phyloP scores from a whole-genome alignment of 2,329 filamentous ascomycete species.

The Exophiala oligosperma region DNA sequence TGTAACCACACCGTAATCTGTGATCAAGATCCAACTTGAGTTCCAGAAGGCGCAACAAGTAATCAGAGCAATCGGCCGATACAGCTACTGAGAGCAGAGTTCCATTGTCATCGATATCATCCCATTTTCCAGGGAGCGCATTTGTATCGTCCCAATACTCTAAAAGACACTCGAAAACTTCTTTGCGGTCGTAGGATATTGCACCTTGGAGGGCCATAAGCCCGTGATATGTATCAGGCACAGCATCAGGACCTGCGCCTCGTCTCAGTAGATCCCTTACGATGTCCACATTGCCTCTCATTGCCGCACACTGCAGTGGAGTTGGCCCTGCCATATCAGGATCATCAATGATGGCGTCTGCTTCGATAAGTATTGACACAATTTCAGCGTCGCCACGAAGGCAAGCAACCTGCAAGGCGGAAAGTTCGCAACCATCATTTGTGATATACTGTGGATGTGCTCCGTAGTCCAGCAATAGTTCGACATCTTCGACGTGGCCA shows the following conservation, averaged over 20 bases:
- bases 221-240: constrained; percentile 10
- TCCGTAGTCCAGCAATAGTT: neutral
- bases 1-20: neutral
- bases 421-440: neutral
- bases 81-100: constrained; percentile 7
- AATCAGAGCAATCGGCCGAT: neutral
- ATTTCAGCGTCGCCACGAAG: constrained; percentile 13
- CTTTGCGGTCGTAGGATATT: constrained; percentile 17
- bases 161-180: constrained; percentile 16
- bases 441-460: neutral
- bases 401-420: constrained; percentile 19
- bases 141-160: neutral
- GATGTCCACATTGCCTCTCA: constrained; percentile 21
- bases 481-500: neutral
- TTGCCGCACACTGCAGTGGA: constrained; percentile 28
- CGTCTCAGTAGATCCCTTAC: constrained; percentile 16
- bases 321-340: neutral
- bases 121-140: neutral
- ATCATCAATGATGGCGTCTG: constrained; percentile 19
- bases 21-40: neutral
- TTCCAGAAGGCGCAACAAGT: neutral
- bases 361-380: constrained; percentile 20
- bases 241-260: constrained; percentile 26
- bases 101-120: neutral
- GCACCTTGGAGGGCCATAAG: constrained; percentile 12